These are phyloP conservation scores for Raffaelea deltoideospora DNA, from an alignment of 2,329 filamentous ascomycete genomes.

Conservation along the genomic window DNA sequence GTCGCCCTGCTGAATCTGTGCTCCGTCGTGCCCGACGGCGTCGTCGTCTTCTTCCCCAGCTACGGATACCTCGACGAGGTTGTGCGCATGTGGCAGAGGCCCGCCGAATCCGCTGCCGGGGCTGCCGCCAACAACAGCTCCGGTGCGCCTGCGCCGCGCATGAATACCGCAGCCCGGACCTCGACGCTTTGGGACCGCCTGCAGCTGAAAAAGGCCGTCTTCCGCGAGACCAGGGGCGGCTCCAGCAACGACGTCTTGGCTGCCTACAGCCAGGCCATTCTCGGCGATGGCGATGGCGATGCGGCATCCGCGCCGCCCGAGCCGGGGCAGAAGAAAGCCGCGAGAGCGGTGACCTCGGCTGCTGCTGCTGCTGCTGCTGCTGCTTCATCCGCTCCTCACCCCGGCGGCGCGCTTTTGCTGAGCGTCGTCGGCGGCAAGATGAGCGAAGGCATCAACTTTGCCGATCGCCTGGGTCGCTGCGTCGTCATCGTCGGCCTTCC, in stretches of 20 bases:
- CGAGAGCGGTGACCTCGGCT: too few species aligned
- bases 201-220: constrained; percentile 42
- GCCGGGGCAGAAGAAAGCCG: too few species aligned
- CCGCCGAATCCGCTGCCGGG: too few species aligned
- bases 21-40: constrained; percentile 64
- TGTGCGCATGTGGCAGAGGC: constrained; percentile 41
- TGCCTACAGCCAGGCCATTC: constrained; percentile 56
- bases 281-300: constrained; percentile 17
- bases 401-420: constrained; percentile 60
- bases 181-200: constrained; percentile 43
- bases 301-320: constrained; percentile 4
- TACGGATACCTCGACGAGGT: constrained; percentile 80
- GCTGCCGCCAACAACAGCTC: too few species aligned
- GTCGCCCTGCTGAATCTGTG: constrained; percentile 57
- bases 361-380: too few species aligned
- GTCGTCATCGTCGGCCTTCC: constrained; percentile 87
- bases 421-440: constrained; percentile 90
- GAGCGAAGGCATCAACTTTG: constrained; percentile 97
- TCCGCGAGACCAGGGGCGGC: constrained; percentile 39
- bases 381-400: too few species aligned
- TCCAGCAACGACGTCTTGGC: constrained; percentile 56
- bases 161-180: constrained; percentile 11
- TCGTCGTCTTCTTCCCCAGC: constrained; percentile 91
- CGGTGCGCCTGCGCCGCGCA: too few species aligned
- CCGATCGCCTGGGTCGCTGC: constrained; percentile 73